phyloP scores from a whole-genome alignment of 805 yeast genomes.

The Saccharomycodes ludwigii region DNA sequence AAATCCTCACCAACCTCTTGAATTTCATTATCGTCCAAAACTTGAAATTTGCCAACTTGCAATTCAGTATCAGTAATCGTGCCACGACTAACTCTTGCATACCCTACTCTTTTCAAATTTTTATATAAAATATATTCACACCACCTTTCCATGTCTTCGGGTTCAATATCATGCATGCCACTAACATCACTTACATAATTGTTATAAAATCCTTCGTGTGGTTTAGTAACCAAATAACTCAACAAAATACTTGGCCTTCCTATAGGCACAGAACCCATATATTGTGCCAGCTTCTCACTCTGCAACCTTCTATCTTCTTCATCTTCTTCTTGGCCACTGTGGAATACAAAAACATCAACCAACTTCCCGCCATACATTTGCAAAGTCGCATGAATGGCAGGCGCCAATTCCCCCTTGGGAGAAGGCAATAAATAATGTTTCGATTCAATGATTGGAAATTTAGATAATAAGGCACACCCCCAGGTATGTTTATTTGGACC shows the following conservation, averaged over 20 bases:
- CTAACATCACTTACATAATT: slow-evolving; percentile 75
- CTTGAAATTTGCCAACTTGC: slow-evolving; percentile 85
- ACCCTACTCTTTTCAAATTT: slow-evolving; percentile 75
- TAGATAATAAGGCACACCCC: slow-evolving; percentile 89
- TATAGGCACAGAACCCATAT: slow-evolving; percentile 58
- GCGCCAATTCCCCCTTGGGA: slow-evolving; percentile 96
- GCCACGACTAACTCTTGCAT: slow-evolving; percentile 86
- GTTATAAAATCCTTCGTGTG: slow-evolving; percentile 81
- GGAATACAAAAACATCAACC: slow-evolving; percentile 93
- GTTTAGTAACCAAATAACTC: slow-evolving; percentile 84
- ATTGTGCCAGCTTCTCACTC: slow-evolving; percentile 56
- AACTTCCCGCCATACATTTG: slow-evolving; percentile 69
- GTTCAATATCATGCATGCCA: slow-evolving; percentile 89
- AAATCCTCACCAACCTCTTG: slow-evolving; percentile 21
- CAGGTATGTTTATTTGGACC: slow-evolving; percentile 97
- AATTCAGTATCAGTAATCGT: slow-evolving; percentile 95
- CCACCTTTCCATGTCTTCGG: slow-evolving; percentile 95
- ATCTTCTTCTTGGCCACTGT: slow-evolving; percentile 96
- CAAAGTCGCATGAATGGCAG: slow-evolving; percentile 93
- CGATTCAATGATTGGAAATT: slow-evolving; percentile 85
- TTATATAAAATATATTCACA: slow-evolving; percentile 92
- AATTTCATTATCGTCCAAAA: slow-evolving; percentile 27
- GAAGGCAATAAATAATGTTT: slow-evolving; percentile 89
- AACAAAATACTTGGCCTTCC: slow-evolving; percentile 74
- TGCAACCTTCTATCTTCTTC: slow-evolving; percentile 86